Conservation (phyloP, 352 stramenopile genomes). For the Phytopythium kandeliae region DNA sequence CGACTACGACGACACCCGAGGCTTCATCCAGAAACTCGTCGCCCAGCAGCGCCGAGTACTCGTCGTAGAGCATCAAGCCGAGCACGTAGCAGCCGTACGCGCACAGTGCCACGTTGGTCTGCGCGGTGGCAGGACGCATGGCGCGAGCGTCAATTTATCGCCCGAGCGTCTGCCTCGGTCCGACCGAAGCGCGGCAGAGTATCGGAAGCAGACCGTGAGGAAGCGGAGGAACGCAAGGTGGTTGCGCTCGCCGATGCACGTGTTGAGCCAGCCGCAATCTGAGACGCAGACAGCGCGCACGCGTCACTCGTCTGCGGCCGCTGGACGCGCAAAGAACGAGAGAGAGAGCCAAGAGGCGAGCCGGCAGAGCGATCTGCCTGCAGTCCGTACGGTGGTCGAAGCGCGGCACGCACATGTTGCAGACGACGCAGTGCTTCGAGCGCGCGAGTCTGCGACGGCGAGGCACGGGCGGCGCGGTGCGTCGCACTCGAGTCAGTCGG, state of each 20-base stretch:
- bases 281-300: background rate
- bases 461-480: no score
- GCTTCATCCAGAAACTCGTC: constrained; percentile 40
- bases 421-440: constrained; percentile 68
- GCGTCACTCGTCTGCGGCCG: no score
- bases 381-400: constrained; percentile 49
- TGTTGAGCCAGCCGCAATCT: constrained; percentile 63
- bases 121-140: no score
- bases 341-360: no score
- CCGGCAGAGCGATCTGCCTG: no score
- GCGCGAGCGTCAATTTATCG: no score
- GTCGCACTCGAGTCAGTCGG: no score
- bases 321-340: no score
- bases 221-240: constrained; percentile 51
- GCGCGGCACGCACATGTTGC: constrained; percentile 55
- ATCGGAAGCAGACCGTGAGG: no score
- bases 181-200: no score
- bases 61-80: constrained; percentile 29
- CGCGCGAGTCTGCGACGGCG: constrained; percentile 48
- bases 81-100: constrained; percentile 50
- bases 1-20: constrained; percentile 27
- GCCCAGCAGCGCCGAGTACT: constrained; percentile 30
- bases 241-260: constrained; percentile 62
- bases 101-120: constrained; percentile 50
- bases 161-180: no score